Conservation (phyloP, 2,329 filamentous ascomycete species). For the Nigrograna mackinnonii region DNA sequence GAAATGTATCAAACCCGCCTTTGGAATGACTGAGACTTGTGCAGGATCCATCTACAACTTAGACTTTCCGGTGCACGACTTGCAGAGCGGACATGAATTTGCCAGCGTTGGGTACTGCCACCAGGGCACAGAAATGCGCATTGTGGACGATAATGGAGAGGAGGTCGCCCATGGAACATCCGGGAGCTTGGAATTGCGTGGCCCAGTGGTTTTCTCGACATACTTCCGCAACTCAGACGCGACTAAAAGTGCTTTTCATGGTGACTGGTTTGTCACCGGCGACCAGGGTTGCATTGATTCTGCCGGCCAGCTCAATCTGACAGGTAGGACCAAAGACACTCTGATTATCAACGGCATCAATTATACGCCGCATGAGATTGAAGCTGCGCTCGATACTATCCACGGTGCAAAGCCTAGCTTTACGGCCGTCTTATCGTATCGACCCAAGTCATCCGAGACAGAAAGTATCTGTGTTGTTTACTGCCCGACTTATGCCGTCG, state of each 20-base stretch:
- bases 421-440: neutral
- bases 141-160: slow-evolving; percentile 28
- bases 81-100: slow-evolving; percentile 27
- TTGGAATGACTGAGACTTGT: slow-evolving; percentile 59
- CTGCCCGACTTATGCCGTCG: too few species aligned
- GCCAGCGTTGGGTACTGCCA: slow-evolving; percentile 46
- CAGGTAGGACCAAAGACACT: slow-evolving; percentile 25
- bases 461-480: too few species aligned
- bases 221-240: slow-evolving; percentile 37
- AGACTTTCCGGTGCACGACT: slow-evolving; percentile 47
- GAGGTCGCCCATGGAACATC: too few species aligned
- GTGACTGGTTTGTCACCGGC: slow-evolving; percentile 29
- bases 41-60: slow-evolving; percentile 52
- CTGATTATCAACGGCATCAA: slow-evolving; percentile 32
- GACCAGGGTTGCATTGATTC: slow-evolving; percentile 26
- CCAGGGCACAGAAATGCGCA: slow-evolving; percentile 44
- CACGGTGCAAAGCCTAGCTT: neutral
- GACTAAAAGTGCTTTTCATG: slow-evolving; percentile 20
- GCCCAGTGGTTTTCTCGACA: slow-evolving; percentile 44
- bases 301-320: slow-evolving; percentile 18
- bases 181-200: slow-evolving; percentile 26
- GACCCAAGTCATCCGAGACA: too few species aligned
- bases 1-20: slow-evolving; percentile 47
- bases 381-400: slow-evolving; percentile 9
- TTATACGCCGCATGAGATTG: slow-evolving; percentile 18